Evolutionary conservation across 371 early-diverging fungal genomes (phyloP).

Genomic region (Encephalitozoon hellem): DNA sequence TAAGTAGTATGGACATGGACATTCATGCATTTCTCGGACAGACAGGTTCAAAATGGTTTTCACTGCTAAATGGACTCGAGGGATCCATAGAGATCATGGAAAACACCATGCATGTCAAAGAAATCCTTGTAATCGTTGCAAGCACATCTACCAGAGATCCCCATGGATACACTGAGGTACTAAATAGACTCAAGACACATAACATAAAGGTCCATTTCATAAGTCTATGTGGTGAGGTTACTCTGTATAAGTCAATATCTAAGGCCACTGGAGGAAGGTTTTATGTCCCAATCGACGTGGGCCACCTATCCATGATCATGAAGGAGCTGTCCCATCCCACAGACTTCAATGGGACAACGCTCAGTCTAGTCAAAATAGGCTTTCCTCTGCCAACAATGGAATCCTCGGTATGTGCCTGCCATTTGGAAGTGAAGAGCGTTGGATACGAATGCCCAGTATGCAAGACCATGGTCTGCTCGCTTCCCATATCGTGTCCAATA

Average conservation of each 20-base stretch:
- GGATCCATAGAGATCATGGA: constrained; percentile 23
- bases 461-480: constrained; percentile 51
- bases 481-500: constrained; percentile 55
- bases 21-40: constrained; percentile 25
- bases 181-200: constrained; percentile 12
- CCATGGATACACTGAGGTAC: constrained; percentile 6
- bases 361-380: constrained; percentile 49
- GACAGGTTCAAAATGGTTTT: constrained; percentile 44
- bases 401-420: constrained; percentile 54
- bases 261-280: constrained; percentile 48
- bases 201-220: constrained; percentile 54
- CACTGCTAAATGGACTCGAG: constrained; percentile 35
- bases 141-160: constrained; percentile 24
- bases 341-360: constrained; percentile 19
- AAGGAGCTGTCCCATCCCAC: constrained; percentile 33
- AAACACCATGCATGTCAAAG: constrained; percentile 22
- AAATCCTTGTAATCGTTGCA: constrained; percentile 43
- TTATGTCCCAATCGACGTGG: constrained; percentile 40
- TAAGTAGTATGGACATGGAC: not conserved
- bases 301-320: constrained; percentile 44
- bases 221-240: constrained; percentile 55
- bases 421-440: constrained; percentile 32
- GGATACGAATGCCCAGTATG: constrained; percentile 57
- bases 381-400: constrained; percentile 48
- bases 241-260: constrained; percentile 45